phyloP scores from a whole-genome alignment of 2,329 filamentous ascomycete species.

The Pochonia chlamydosporia region DNA sequence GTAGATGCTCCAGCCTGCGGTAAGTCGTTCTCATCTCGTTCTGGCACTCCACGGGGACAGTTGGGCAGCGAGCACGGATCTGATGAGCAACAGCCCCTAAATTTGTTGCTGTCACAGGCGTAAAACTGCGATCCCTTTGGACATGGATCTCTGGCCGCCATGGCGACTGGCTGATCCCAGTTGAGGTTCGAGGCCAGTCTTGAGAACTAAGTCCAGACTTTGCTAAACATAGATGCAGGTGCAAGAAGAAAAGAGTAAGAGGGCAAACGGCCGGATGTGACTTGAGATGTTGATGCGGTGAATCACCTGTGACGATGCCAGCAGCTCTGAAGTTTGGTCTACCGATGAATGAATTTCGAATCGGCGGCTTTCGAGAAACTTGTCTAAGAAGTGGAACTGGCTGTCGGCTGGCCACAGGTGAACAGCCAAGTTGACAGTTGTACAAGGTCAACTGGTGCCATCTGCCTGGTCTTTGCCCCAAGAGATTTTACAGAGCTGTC shows the following conservation, averaged over 20 bases:
- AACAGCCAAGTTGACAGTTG: not conserved
- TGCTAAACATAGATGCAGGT: not conserved
- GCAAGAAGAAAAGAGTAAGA: not conserved
- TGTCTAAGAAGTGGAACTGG: no score
- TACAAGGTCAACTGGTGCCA: no score
- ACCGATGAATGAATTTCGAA: no score
- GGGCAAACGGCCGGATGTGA: no score
- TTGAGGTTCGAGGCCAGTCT: not conserved
- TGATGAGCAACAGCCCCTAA: conserved; percentile 39
- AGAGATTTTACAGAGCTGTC: not conserved
- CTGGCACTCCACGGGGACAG: conserved; percentile 21
- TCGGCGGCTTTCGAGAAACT: no score
- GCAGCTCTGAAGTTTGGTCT: no score
- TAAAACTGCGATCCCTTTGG: conserved; percentile 27
- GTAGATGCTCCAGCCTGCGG: not conserved
- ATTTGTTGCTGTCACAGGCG: conserved; percentile 28
- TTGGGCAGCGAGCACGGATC: conserved; percentile 32
- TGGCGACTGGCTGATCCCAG: not conserved
- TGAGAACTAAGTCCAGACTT: no score
- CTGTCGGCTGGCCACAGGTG: conserved; percentile 6
- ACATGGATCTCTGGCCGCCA: conserved; percentile 17
- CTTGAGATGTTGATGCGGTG: no score
- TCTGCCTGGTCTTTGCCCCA: no score
- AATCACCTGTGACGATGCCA: no score
- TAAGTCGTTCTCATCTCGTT: conserved; percentile 2